phyloP scores from a whole-genome alignment of 768 basidiomycete species.

The Trametes punicea region DNA sequence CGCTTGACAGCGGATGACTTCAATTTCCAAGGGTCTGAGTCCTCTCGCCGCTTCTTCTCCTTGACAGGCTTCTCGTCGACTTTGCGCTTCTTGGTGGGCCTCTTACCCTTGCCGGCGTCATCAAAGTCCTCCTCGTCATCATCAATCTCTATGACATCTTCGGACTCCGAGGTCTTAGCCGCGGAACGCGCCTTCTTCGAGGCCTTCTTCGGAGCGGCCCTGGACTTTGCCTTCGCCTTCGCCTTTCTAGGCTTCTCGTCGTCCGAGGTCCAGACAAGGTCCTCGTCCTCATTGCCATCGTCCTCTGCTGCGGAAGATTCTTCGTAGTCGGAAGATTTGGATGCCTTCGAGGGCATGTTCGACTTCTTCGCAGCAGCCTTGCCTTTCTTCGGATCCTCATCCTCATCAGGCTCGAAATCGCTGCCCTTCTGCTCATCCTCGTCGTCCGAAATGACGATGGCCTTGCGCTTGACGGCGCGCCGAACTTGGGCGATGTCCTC shows the following conservation, averaged over 20 bases:
- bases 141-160: slow-evolving; percentile 27
- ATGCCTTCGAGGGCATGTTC: slow-evolving; percentile 20
- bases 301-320: slow-evolving; percentile 18
- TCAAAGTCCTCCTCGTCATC: slow-evolving; percentile 14
- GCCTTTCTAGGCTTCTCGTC: slow-evolving; percentile 29
- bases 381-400: slow-evolving; percentile 14
- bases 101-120: slow-evolving; percentile 19
- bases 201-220: slow-evolving; percentile 15
- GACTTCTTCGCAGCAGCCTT: slow-evolving; percentile 16
- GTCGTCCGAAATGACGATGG: slow-evolving; percentile 54
- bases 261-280: slow-evolving; percentile 18
- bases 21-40: slow-evolving; percentile 77
- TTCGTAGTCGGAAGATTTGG: slow-evolving; percentile 22
- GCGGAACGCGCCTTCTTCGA: slow-evolving; percentile 9
- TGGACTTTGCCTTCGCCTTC: slow-evolving; percentile 29
- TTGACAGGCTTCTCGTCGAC: slow-evolving; percentile 37
- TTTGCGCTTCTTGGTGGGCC: slow-evolving; percentile 43
- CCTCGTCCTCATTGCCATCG: slow-evolving; percentile 20
- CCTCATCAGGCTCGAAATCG: background rate
- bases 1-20: slow-evolving; percentile 53
- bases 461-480: slow-evolving; percentile 32
- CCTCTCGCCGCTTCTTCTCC: slow-evolving; percentile 59
- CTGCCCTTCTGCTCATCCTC: slow-evolving; percentile 36
- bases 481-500: slow-evolving; percentile 32
- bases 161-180: slow-evolving; percentile 19